A percentile compares a stretch with the other conserved stretches of the same genome.
phyloP scores from a whole-genome alignment of 2,329 filamentous ascomycete genomes.

The Fusarium brachygibbosum region DNA sequence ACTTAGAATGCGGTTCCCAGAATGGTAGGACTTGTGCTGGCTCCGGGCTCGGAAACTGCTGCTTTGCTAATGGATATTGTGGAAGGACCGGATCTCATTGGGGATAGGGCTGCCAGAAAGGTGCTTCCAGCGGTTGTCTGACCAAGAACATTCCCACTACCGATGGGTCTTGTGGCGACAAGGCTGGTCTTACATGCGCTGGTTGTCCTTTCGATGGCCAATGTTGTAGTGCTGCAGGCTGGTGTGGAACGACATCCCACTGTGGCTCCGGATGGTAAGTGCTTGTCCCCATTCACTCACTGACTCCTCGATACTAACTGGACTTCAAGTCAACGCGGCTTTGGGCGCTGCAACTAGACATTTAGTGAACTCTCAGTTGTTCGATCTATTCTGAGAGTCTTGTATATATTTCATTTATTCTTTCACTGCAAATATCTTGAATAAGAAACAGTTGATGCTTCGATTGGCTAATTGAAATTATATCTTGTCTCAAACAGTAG shows the following conservation, averaged over 20 bases:
- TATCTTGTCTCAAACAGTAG: too few relatives aligned
- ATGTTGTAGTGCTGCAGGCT: slow-evolving; percentile 8
- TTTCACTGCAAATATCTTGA: too few relatives aligned
- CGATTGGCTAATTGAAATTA: too few relatives aligned
- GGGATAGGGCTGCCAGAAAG: slow-evolving; percentile 23
- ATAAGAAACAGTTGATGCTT: too few relatives aligned
- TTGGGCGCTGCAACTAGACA: slow-evolving; percentile 2
- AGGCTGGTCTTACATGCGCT: slow-evolving; percentile 14
- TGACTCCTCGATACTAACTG: neutral
- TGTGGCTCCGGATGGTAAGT: slow-evolving; percentile 14
- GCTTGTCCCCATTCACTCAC: accelerated
- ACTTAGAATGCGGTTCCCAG: slow-evolving; percentile 12
- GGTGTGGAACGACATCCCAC: slow-evolving; percentile 2
- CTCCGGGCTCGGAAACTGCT: slow-evolving; percentile 20
- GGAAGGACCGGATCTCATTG: slow-evolving; percentile 17
- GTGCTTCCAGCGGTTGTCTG: neutral
- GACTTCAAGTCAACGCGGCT: neutral
- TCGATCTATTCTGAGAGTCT: too few relatives aligned
- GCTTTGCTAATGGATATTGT: slow-evolving; percentile 12
- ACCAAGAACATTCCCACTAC: slow-evolving; percentile 6
- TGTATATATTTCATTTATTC: too few relatives aligned
- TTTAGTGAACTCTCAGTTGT: too few relatives aligned
- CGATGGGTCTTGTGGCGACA: slow-evolving; percentile 5
- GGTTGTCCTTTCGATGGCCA: slow-evolving; percentile 23
- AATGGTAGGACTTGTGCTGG: slow-evolving; percentile 25